Evolutionary conservation across 225 moss, liverwort and hornwort species (phyloP), one percentile per base, ranked within the genome.

Genomic region (Pleurozium schreberi): DNA sequence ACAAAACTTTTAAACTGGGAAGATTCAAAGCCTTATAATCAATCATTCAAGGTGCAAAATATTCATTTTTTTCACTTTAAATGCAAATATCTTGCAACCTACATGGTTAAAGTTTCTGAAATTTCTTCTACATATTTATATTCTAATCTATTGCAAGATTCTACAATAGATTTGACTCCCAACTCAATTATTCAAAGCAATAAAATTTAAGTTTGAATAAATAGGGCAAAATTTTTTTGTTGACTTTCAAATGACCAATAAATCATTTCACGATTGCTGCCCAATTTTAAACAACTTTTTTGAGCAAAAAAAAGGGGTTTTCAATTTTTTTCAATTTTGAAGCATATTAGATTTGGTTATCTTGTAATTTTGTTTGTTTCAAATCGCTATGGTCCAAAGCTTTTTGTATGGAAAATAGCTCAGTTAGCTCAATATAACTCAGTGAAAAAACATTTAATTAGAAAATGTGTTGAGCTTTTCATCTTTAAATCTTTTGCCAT

Each of bases 261-360:
- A 38, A 76, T 23, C 14, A 52, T 53, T 76, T 71, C 3, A 20
- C 2, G 0, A 5, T 36, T 4, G 5, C 1, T 75, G 0, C 0
- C 9, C 1, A 36, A 52, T 22, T 34, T 52, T 0, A 0, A 1
- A 3, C 9, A 36, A 53, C 2, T 50, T 36, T 23, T 53, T 77
- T 53, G 22, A 34, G 4, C 5, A 23, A 15, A 13, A 34, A 22
- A 76, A 34, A 33, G 12, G 4, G 31, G 12, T 50, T 19, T 28
- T 4, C 0, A 42, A 49, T 11, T 18, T 62, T 43, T 74, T 75
- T 1, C 31, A 74, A 23, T 36, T 53, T 53, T 14, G 9, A 52
- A 21, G 8, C 5, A 34, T 75, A 21, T 0, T 7, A 49, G 31
- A 50, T 20, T 30, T 8, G 1, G 0, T 20, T 33, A 33, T 75